These are phyloP conservation scores for Dictyostelium firmibasis DNA, from an alignment of 78 protist species.

Conservation along the genomic window DNA sequence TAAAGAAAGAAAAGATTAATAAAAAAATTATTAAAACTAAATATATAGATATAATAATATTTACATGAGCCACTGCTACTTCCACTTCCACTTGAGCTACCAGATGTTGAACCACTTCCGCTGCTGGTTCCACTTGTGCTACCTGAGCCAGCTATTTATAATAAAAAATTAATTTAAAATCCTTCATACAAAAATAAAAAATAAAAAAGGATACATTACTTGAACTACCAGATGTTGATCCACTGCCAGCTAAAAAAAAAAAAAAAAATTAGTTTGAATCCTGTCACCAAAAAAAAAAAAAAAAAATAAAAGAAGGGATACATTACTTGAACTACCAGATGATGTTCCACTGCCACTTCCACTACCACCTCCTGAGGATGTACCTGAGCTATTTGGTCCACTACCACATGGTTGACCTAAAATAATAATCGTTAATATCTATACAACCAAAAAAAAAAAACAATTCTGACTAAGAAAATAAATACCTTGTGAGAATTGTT, in stretches of 20 bases:
- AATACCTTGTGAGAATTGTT: constrained; percentile 13
- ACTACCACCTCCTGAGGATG: not conserved
- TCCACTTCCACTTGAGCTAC: not conserved
- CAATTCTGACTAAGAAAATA: not conserved
- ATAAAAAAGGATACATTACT: not conserved
- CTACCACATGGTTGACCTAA: not conserved
- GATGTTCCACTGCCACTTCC: not conserved
- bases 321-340: not conserved
- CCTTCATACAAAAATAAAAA: not conserved
- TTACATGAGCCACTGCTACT: constrained; percentile 1
- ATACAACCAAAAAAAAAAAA: not conserved
- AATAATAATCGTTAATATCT: not conserved
- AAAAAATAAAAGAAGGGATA: not conserved
- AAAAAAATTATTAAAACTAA: not conserved
- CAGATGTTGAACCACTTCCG: constrained; percentile 38
- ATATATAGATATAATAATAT: too few species aligned
- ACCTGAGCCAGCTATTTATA: not conserved
- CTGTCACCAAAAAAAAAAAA: not conserved
- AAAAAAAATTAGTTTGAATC: too few species aligned
- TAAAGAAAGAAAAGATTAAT: not conserved
- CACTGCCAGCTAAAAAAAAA: not conserved
- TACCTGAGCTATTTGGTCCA: not conserved
- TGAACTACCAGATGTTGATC: not conserved
- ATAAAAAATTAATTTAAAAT: not conserved
- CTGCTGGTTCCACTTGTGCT: not conserved